Conservation (phyloP, 495 filamentous ascomycete species). For the Penicillium pancosmium region DNA sequence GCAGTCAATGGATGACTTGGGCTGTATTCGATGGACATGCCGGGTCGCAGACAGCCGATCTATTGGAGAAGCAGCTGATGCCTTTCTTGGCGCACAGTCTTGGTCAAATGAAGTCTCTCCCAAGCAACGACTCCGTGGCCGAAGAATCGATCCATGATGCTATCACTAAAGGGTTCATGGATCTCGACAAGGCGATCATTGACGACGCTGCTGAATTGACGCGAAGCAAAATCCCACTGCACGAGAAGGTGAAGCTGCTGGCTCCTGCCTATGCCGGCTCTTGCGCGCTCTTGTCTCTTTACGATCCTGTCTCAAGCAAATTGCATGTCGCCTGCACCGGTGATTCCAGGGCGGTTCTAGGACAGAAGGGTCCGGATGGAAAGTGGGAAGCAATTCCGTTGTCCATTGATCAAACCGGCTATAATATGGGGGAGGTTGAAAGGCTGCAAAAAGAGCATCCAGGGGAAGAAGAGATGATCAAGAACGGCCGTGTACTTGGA, state of each 20-base stretch:
- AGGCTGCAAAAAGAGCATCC: constrained; percentile 59
- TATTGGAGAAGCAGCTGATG: constrained; percentile 44
- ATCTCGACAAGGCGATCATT: constrained; percentile 55
- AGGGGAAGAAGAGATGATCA: constrained; percentile 55
- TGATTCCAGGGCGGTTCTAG: constrained; percentile 64
- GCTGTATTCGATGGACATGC: constrained; percentile 56
- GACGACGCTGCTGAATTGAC: constrained; percentile 35
- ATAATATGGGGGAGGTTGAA: constrained; percentile 52
- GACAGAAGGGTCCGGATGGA: constrained; percentile 44
- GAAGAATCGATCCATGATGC: constrained; percentile 40
- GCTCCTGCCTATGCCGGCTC: constrained; percentile 56
- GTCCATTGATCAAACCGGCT: constrained; percentile 62
- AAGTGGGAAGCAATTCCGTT: constrained; percentile 54
- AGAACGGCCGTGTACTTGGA: constrained; percentile 59
- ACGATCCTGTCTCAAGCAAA: constrained; percentile 48
- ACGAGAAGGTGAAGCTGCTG: constrained; percentile 37
- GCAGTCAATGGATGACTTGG: constrained; percentile 50
- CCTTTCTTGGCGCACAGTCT: constrained; percentile 43
- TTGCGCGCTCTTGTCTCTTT: constrained; percentile 61
- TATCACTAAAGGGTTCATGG: constrained; percentile 49
- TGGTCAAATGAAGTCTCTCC: constrained; percentile 21
- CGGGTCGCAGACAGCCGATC: constrained; percentile 46
- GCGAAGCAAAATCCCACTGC: constrained; percentile 25
- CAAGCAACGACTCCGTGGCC: constrained; percentile 6
- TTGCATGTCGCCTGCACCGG: constrained; percentile 62